phyloP scores from a whole-genome alignment of 129 eudicot species.

The Heracleum sosnowskyi region DNA sequence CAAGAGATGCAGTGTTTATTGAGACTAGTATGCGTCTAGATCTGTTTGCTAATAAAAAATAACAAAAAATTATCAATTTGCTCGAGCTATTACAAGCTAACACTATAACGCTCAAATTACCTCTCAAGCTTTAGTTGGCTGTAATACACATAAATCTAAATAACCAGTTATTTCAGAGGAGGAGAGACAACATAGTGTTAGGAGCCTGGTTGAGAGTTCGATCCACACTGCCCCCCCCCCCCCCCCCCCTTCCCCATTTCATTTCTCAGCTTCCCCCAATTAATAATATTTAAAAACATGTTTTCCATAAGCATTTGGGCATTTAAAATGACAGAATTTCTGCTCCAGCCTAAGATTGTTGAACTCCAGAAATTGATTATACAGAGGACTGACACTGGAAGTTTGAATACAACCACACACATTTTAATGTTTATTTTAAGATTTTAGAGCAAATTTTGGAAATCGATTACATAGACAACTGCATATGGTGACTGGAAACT shows the following conservation, averaged over 20 bases:
- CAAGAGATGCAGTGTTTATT: neutral
- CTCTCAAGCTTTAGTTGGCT: neutral
- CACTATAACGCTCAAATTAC: neutral
- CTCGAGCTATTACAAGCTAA: neutral
- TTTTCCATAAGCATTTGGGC: neutral
- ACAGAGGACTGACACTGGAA: neutral
- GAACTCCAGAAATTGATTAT: neutral
- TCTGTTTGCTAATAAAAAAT: neutral
- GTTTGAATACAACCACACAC: neutral
- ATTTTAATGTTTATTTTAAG: neutral
- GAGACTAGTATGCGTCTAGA: neutral
- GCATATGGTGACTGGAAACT: neutral
- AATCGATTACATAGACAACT: neutral
- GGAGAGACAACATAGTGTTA: neutral
- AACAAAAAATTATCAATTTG: neutral
- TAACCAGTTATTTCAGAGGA: neutral
- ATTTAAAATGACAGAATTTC: neutral
- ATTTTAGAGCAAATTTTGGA: neutral
- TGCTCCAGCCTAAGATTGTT: neutral
- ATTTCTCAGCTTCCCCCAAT: neutral
- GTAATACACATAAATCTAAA: neutral
- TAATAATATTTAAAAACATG: neutral
- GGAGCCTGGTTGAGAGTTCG: neutral
- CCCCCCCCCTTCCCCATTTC: neutral
- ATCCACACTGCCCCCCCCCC: neutral